Conservation (phyloP, 768 basidiomycete species). For the Daedaleopsis sinensis region DNA sequence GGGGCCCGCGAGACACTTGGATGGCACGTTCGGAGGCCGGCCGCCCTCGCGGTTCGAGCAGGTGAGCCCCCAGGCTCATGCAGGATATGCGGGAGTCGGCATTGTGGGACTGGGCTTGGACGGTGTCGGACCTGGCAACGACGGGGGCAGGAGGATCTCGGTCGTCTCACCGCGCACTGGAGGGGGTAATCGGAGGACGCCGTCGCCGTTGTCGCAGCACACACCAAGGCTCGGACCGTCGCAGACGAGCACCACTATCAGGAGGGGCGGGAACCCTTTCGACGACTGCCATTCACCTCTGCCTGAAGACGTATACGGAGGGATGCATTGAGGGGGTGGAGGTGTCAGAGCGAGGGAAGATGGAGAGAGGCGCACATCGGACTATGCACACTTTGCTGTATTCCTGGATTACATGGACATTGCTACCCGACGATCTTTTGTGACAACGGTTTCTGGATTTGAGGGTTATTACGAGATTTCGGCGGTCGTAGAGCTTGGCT, state of each 20-base stretch:
- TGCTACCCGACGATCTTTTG: constrained; percentile 8
- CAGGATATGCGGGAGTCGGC: not conserved
- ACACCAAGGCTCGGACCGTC: not conserved
- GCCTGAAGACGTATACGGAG: constrained; percentile 21
- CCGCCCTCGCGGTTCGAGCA: not conserved
- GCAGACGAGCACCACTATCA: not conserved
- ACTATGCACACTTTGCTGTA: constrained; percentile 17
- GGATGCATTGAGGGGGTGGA: constrained; percentile 8
- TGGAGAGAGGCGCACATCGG: constrained; percentile 5
- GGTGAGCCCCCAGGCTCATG: not conserved
- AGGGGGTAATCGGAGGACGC: not conserved
- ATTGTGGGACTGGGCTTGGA: constrained; percentile 7
- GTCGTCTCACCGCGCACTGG: not conserved
- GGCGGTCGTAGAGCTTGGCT: not conserved
- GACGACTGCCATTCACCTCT: constrained; percentile 10
- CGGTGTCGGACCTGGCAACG: not conserved
- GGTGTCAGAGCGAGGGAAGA: not conserved
- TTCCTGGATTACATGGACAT: constrained; percentile 7
- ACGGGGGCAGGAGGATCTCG: not conserved
- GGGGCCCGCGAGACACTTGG: not conserved
- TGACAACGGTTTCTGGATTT: not conserved
- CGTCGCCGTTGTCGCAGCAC: not conserved
- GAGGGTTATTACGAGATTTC: not conserved
- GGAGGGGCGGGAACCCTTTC: constrained; percentile 8
- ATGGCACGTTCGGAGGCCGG: not conserved